Percentiles rank a stretch among this genome's conserved stretches.
Conservation (phyloP, 305 asterid genomes). For the Rubia occidens region DNA sequence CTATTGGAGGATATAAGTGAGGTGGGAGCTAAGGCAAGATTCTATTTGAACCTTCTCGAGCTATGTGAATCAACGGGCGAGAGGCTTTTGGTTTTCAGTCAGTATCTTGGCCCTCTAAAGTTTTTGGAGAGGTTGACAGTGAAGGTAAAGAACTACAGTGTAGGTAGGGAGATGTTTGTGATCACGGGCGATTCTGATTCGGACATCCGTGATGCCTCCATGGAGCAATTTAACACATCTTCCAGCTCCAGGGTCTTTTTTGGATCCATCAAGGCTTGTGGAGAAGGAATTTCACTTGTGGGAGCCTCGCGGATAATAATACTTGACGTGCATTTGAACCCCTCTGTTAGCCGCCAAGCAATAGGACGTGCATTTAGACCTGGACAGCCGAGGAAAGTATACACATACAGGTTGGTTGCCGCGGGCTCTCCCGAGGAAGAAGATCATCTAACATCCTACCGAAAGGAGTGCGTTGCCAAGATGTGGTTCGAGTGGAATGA, state of each 20-base stretch:
- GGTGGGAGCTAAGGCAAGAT: slow-evolving; percentile 70
- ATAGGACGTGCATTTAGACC: too few relatives aligned
- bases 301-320: too few relatives aligned
- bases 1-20: slow-evolving; percentile 43
- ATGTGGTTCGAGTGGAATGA: slow-evolving; percentile 31
- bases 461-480: slow-evolving; percentile 24
- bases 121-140: slow-evolving; percentile 39
- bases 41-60: slow-evolving; percentile 72
- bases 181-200: slow-evolving; percentile 80
- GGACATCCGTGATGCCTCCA: slow-evolving; percentile 29
- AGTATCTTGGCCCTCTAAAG: too few relatives aligned
- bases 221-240: slow-evolving; percentile 25
- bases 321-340: too few relatives aligned
- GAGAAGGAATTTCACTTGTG: too few relatives aligned
- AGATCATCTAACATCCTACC: slow-evolving; percentile 15
- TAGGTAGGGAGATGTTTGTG: slow-evolving; percentile 78
- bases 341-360: too few relatives aligned
- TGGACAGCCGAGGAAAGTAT: too few relatives aligned
- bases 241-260: slow-evolving; percentile 19
- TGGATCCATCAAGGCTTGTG: too few relatives aligned
- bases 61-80: slow-evolving; percentile 80
- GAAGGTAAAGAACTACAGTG: slow-evolving; percentile 49
- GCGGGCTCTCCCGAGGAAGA: too few relatives aligned
- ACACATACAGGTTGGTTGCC: too few relatives aligned
- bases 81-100: too few relatives aligned